Evolutionary conservation across 345 rosid species (phyloP), one percentile per base, ranked within the genome.

Genomic region (Boechera retrofracta): DNA sequence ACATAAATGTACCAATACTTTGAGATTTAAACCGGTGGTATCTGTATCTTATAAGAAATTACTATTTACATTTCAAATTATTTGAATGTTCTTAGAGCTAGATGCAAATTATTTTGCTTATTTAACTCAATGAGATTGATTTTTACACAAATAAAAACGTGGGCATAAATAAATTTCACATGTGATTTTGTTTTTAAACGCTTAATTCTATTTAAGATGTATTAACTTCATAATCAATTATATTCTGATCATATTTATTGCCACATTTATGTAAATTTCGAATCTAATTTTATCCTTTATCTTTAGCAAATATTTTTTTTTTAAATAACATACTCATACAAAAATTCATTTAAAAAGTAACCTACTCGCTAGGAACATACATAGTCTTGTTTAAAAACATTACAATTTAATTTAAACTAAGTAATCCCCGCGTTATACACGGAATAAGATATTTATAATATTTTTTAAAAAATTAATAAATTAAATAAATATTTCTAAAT

Each of bases 181-280:
- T 32, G 62, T 32, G 62, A 1, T 32, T 3, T 58, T n/a, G 5
- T 12, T 15, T 0, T 3, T 11, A 67, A 67, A 67, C 60, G 72
- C 9, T 12, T 67, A 24, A 51, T 67, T 49, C 5, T 13, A 52
- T 36, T 52, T 36, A 68, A 13, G 5, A 39, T 39, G 51, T 16
- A 10, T 16, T 32, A 66, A 32, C 18, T 48, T 49, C 18, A 35
- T 3, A 31, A 48, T 32, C 57, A 33, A 67, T 67, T 39, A 54
- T 11, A 55, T 69, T 42, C 73, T 69, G 0, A 41, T 69, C 16
- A 11, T 24, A 52, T 52, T 67, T 52, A 52, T 4, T 67, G 45
- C 3, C 60, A 66, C 6, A 18, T 48, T 65, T 10, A n/a, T 67
- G 60, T 35, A 7, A 35, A 7, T 33, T 33, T 33, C 4, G 7